Conservation (phyloP, 1,139 yeast species). For the Protomyces pachydermus region DNA sequence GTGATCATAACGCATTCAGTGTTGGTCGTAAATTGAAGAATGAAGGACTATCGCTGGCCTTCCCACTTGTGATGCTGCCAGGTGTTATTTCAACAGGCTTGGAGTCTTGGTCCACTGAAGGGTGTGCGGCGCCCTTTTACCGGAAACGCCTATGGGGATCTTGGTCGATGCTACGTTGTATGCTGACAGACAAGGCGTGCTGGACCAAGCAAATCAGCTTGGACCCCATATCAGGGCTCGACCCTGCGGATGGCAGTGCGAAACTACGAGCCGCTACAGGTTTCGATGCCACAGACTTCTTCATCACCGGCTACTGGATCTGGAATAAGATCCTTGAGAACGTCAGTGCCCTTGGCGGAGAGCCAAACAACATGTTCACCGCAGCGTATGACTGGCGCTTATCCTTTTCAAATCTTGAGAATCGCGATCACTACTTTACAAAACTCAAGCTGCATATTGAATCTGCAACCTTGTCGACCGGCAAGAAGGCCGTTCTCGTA, state of each 20-base stretch:
- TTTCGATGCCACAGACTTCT: constrained; percentile 78
- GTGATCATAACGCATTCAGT: constrained; percentile 64
- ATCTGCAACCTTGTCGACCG: constrained; percentile 47
- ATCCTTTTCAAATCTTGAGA: constrained; percentile 80
- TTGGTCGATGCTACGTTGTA: constrained; percentile 85
- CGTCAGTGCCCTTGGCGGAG: constrained; percentile 88
- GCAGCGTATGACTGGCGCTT: constrained; percentile 97
- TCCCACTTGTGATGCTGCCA: constrained; percentile 83
- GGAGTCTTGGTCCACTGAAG: constrained; percentile 84
- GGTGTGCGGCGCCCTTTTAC: constrained; percentile 83
- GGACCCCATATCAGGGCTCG: constrained; percentile 86
- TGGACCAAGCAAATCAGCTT: constrained; percentile 90
- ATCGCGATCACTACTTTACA: constrained; percentile 77
- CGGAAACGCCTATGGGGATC: constrained; percentile 95
- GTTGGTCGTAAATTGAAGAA: constrained; percentile 67
- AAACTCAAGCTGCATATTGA: constrained; percentile 72
- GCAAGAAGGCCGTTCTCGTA: constrained; percentile 69
- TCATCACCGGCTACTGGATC: constrained; percentile 96
- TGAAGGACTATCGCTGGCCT: constrained; percentile 52
- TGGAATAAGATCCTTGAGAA: constrained; percentile 94
- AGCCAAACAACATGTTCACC: constrained; percentile 79
- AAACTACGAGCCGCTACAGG: constrained; percentile 89
- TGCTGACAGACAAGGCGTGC: constrained; percentile 85
- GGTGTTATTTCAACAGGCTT: constrained; percentile 94
- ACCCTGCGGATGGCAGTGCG: constrained; percentile 64